Evolutionary conservation across 139 green algal species (phyloP).

Genomic region (Picochlorum sp.): DNA sequence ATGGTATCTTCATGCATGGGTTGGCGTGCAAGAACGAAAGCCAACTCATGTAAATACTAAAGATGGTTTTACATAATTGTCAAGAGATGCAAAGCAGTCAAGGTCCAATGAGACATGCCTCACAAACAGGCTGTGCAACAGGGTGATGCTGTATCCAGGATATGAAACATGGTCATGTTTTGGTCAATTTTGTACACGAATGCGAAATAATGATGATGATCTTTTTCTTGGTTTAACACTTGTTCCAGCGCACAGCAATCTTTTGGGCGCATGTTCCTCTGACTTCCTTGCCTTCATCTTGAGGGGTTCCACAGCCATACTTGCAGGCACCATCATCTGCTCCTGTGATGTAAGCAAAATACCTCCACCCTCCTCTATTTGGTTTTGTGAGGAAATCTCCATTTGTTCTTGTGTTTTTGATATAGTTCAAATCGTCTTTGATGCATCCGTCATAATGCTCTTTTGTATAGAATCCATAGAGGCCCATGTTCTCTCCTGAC

Average conservation of each 20-base stretch:
- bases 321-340: conserved; percentile 1
- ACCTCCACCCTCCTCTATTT: background rate
- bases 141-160: no score
- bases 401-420: background rate
- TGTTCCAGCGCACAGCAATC: background rate
- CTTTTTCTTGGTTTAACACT: background rate
- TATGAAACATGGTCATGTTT: no score
- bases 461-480: conserved; percentile 2
- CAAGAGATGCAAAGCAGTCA: no score
- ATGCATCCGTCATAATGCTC: background rate
- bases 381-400: background rate
- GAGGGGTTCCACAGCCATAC: background rate
- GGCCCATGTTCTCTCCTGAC: background rate
- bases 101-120: no score
- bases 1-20: no score
- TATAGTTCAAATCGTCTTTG: background rate
- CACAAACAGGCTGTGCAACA: no score
- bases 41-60: no score
- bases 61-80: no score
- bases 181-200: no score
- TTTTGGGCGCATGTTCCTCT: background rate
- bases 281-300: background rate
- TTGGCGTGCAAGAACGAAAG: no score
- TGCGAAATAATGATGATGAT: no score
- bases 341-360: background rate